phyloP scores from a whole-genome alignment of 1,284 basidiomycete species.

The Sparassis latifolia region DNA sequence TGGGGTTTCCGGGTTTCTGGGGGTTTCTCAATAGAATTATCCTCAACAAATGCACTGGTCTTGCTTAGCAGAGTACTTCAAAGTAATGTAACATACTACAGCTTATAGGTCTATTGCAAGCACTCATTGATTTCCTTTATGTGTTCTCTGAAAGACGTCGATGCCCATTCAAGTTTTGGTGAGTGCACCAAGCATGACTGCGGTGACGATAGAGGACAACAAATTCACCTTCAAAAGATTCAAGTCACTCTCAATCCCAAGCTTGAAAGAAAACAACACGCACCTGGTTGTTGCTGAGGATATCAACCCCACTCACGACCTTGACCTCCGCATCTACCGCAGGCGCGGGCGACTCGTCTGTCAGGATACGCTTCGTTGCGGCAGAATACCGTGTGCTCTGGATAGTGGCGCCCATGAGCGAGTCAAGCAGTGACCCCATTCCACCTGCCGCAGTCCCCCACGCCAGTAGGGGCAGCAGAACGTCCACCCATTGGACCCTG shows the following conservation, averaged over 20 bases:
- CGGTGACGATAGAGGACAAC: conserved; percentile 17
- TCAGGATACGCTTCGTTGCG: conserved; percentile 58
- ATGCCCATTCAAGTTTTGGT: too few species aligned
- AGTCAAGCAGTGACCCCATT: conserved; percentile 54
- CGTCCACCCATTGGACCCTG: conserved; percentile 26
- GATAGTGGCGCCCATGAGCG: conserved; percentile 65
- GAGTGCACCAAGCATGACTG: conserved; percentile 13
- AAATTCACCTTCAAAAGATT: conserved; percentile 14
- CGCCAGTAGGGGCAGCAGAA: conserved; percentile 39
- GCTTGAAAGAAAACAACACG: too few species aligned
- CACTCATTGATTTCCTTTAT: too few species aligned
- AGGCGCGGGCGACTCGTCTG: conserved; percentile 40
- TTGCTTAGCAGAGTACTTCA: too few species aligned
- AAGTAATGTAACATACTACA: too few species aligned
- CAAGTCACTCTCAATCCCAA: too few species aligned
- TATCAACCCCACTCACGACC: conserved; percentile 63
- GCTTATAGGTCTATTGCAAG: too few species aligned
- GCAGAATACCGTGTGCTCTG: conserved; percentile 77
- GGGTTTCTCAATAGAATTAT: too few species aligned
- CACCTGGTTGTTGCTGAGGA: conserved; percentile 81
- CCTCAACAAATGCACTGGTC: too few species aligned
- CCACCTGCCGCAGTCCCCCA: conserved; percentile 67
- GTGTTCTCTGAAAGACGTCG: too few species aligned
- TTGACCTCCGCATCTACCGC: conserved; percentile 32
- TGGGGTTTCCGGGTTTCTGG: too few species aligned